Percentiles rank a stretch among this genome's conserved stretches.
phyloP scores from a whole-genome alignment of 1,284 basidiomycete genomes.

The Trametes hirsuta region DNA sequence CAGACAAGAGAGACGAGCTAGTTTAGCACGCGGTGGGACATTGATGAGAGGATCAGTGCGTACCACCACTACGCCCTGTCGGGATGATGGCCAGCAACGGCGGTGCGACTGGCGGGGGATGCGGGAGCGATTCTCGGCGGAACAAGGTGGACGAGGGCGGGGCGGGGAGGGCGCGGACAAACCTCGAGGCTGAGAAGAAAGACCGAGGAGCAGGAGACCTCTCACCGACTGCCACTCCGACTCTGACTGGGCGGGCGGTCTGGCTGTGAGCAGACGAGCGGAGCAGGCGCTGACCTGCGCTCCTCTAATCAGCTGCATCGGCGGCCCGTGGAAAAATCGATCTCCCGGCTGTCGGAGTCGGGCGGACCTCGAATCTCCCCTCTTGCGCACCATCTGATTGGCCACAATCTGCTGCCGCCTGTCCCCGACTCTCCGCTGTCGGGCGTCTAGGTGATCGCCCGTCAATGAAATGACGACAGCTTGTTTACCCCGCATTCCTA shows the following conservation, averaged over 20 bases:
- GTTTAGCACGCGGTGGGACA: conserved; percentile 2
- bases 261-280: not conserved
- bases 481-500: not conserved
- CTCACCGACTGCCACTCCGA: not conserved
- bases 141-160: not conserved
- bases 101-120: not conserved
- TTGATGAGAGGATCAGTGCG: conserved; percentile 6
- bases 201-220: not conserved
- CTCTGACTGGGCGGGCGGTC: not conserved
- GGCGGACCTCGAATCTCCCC: conserved; percentile 2
- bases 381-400: conserved; percentile 11
- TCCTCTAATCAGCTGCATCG: conserved; percentile 18
- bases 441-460: not conserved
- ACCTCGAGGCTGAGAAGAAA: conserved; percentile 18
- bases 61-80: conserved; percentile 1
- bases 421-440: not conserved
- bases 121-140: conserved; percentile 8
- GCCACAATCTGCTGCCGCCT: not conserved
- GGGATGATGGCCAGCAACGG: too few species aligned
- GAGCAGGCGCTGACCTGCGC: not conserved
- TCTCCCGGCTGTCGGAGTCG: conserved; percentile 12
- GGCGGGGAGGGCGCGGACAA: conserved; percentile 16
- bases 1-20: not conserved
- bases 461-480: conserved; percentile 13
- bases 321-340: conserved; percentile 15